phyloP scores from a whole-genome alignment of 805 yeast genomes.

The Suhomyces pyralidae region DNA sequence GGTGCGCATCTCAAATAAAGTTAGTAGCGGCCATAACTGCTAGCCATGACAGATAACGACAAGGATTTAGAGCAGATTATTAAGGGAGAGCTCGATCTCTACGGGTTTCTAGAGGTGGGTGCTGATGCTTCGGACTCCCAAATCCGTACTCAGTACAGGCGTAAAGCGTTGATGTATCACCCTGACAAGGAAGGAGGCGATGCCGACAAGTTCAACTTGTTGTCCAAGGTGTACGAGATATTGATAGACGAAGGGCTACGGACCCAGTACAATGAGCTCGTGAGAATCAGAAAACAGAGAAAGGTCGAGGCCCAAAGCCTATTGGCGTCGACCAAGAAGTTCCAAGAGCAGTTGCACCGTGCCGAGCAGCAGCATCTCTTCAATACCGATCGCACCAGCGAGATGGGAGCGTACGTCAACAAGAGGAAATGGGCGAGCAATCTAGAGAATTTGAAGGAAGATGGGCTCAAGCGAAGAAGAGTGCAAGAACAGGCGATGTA shows the following conservation, averaged over 20 bases:
- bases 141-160: conserved; percentile 30
- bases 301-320: conserved; percentile 10
- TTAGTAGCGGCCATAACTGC: neutral
- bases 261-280: conserved; percentile 29
- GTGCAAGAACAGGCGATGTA: conserved; percentile 16
- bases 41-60: neutral
- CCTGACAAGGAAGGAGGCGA: conserved; percentile 36
- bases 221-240: conserved; percentile 31
- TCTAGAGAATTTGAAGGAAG: conserved; percentile 21
- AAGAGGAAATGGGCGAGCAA: conserved; percentile 3
- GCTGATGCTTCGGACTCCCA: conserved; percentile 20
- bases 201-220: conserved; percentile 25
- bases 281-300: conserved; percentile 12
- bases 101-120: conserved; percentile 22
- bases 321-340: conserved; percentile 22
- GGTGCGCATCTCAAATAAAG: neutral
- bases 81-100: conserved; percentile 27
- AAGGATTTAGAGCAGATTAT: conserved; percentile 12
- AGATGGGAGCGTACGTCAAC: conserved; percentile 2
- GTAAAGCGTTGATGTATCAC: conserved; percentile 35
- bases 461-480: conserved; percentile 25
- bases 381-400: conserved; percentile 6
- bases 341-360: conserved; percentile 27
- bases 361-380: conserved; percentile 19
- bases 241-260: conserved; percentile 24